phyloP scores from a whole-genome alignment of 2,329 filamentous ascomycete genomes.

The Trichoderma gracile region DNA sequence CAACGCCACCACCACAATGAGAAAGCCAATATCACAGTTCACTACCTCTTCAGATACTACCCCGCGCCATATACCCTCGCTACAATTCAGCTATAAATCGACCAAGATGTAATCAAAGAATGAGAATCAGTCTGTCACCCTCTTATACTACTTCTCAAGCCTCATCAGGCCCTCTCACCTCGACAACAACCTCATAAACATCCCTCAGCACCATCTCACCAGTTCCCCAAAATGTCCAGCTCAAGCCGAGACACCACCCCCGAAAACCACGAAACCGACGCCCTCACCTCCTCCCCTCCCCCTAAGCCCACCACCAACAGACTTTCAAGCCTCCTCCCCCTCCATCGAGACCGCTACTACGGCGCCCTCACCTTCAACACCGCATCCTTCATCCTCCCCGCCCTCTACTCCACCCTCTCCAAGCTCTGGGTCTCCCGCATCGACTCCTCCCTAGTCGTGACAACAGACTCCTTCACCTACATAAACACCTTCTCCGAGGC shows the following conservation, averaged over 20 bases:
- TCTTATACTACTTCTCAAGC: neutral
- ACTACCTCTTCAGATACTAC: neutral
- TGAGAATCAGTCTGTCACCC: neutral
- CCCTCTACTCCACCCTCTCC: conserved; percentile 65
- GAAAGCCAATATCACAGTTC: conserved; percentile 8
- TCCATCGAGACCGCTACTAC: conserved; percentile 42
- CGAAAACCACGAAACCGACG: neutral
- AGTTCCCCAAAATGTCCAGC: neutral
- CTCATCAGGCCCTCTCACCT: too few relatives aligned
- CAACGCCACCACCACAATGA: neutral
- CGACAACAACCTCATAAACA: neutral
- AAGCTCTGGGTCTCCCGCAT: conserved; percentile 73
- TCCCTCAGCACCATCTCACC: neutral
- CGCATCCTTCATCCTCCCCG: conserved; percentile 63
- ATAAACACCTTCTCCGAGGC: conserved; percentile 67
- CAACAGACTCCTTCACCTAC: conserved; percentile 61
- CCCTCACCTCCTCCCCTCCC: neutral
- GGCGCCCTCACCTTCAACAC: conserved; percentile 65
- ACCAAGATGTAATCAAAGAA: neutral
- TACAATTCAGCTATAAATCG: neutral
- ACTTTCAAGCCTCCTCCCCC: neutral
- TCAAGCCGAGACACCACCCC: neutral
- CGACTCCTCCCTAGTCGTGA: conserved; percentile 51
- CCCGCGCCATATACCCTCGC: neutral
- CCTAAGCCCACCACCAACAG: too few relatives aligned